Evolutionary conservation across 306 rosid genomes (phyloP).

Genomic region (Castanospermum australe): DNA sequence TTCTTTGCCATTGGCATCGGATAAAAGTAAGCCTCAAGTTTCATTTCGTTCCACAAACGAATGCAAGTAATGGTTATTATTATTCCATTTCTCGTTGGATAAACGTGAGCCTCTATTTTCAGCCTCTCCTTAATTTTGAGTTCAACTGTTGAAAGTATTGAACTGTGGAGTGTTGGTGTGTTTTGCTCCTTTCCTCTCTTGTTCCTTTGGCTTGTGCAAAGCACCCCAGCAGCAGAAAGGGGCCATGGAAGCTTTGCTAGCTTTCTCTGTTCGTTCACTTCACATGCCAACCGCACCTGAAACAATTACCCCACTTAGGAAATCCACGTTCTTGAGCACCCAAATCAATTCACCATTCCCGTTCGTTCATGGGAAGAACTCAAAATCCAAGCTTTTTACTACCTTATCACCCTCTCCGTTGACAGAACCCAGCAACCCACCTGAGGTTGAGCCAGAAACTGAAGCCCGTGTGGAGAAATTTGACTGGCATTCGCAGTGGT

Average conservation of each 20-base stretch:
- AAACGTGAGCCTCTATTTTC: slow-evolving; percentile 19
- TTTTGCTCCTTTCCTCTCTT: neutral
- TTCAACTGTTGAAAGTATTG: neutral
- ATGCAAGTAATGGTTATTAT: too few species aligned
- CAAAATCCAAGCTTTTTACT: slow-evolving; percentile 51
- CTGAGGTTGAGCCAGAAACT: slow-evolving; percentile 33
- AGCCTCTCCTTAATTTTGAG: neutral
- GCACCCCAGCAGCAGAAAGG: neutral
- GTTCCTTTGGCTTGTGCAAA: neutral
- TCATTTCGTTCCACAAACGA: too few species aligned
- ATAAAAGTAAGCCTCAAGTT: slow-evolving; percentile 12
- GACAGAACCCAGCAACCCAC: slow-evolving; percentile 40
- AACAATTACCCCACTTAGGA: slow-evolving; percentile 26
- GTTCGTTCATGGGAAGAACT: neutral
- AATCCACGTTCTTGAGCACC: slow-evolving; percentile 30
- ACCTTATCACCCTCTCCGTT: slow-evolving; percentile 54
- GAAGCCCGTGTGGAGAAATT: slow-evolving; percentile 42
- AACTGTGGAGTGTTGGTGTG: neutral
- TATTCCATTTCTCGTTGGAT: neutral
- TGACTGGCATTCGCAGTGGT: slow-evolving; percentile 91
- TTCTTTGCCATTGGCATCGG: neutral
- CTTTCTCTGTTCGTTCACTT: slow-evolving; percentile 43
- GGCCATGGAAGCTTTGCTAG: slow-evolving; percentile 58
- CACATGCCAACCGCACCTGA: slow-evolving; percentile 27
- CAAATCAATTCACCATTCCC: slow-evolving; percentile 33